Evolutionary conservation across 805 yeast species (phyloP).

Genomic region (Henningerozyma blattae): DNA sequence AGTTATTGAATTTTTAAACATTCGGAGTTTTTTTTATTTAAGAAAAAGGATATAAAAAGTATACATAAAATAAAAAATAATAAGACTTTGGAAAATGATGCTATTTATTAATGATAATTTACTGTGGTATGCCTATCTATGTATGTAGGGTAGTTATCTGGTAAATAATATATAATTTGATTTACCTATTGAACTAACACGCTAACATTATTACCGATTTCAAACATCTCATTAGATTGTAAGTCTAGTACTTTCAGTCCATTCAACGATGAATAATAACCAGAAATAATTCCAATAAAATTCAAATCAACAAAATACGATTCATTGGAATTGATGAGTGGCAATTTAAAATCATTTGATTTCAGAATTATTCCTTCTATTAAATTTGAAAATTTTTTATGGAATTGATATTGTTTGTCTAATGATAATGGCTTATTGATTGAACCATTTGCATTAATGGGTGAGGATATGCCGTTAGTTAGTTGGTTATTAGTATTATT

Average conservation of each 20-base stretch:
- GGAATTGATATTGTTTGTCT: conserved; percentile 16
- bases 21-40: no score
- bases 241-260: conserved; percentile 24
- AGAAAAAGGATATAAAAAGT: no score
- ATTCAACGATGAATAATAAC: conserved; percentile 19
- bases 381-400: conserved; percentile 12
- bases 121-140: no score
- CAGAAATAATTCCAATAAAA: conserved; percentile 20
- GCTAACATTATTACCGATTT: conserved; percentile 18
- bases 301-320: conserved; percentile 18
- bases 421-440: conserved; percentile 7
- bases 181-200: conserved; percentile 8
- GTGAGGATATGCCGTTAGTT: no score
- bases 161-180: no score
- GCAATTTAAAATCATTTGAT: conserved; percentile 23
- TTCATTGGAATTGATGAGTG: conserved; percentile 17
- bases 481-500: no score
- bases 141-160: no score
- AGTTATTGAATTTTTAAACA: no score
- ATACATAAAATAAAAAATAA: no score
- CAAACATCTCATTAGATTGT: conserved; percentile 18
- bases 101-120: no score
- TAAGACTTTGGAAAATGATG: no score
- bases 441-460: neutral
- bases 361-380: conserved; percentile 22